Evolutionary conservation across 2,329 filamentous ascomycete species (phyloP).

Genomic region (Calonectria honghensis): DNA sequence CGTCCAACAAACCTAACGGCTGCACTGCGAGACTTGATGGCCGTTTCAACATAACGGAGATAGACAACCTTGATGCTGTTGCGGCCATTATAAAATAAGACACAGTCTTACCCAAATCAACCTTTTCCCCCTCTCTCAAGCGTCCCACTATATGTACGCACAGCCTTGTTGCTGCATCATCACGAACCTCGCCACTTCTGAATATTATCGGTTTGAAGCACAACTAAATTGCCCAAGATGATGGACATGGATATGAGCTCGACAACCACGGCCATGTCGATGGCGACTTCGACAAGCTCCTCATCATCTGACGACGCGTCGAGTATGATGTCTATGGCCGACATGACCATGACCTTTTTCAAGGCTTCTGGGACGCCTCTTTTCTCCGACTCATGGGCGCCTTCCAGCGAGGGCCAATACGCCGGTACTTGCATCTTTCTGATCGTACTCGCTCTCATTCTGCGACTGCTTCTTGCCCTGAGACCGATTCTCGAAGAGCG

Average conservation of each 20-base stretch:
- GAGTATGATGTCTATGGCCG: constrained; percentile 13
- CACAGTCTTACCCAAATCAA: too few relatives aligned
- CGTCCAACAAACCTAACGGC: too few relatives aligned
- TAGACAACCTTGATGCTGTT: too few relatives aligned
- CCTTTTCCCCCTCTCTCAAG: too few relatives aligned
- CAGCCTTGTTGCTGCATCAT: not conserved
- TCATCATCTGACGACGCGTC: not conserved
- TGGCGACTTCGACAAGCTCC: constrained; percentile 10
- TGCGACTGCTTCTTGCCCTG: constrained; percentile 11
- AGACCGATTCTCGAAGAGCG: constrained; percentile 8
- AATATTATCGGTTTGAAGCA: not conserved
- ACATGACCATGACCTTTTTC: constrained; percentile 24
- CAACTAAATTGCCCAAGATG: not conserved
- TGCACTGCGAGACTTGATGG: too few relatives aligned
- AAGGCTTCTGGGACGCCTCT: not conserved
- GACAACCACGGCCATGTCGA: constrained; percentile 4
- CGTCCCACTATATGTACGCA: too few relatives aligned
- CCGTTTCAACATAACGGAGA: too few relatives aligned
- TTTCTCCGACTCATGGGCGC: constrained; percentile 1
- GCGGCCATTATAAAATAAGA: too few relatives aligned
- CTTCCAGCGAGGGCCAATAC: not conserved
- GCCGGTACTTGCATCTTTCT: constrained; percentile 27
- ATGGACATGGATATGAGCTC: constrained; percentile 21
- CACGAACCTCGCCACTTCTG: too few relatives aligned
- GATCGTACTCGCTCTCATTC: not conserved